Percentiles rank a stretch among this genome's conserved stretches.
Conservation (phyloP, 805 yeast species). For the Nakazawaea siamensis region DNA sequence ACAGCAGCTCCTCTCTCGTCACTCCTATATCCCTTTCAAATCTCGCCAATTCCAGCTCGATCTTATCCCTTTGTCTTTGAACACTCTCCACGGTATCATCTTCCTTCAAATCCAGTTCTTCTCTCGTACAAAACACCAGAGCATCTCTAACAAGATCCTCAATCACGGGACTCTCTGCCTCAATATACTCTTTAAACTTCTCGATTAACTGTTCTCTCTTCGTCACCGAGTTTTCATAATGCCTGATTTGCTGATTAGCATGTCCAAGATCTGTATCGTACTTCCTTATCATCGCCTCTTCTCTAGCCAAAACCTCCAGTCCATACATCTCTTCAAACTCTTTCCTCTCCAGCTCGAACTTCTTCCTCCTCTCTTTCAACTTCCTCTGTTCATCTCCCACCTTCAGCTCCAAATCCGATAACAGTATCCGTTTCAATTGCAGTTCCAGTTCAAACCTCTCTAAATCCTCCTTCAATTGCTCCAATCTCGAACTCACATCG, state of each 20-base stretch:
- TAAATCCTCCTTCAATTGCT: slow-evolving; percentile 23
- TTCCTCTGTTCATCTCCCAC: background rate
- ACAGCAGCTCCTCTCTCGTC: slow-evolving; percentile 45
- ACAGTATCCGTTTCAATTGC: slow-evolving; percentile 17
- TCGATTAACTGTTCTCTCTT: slow-evolving; percentile 20
- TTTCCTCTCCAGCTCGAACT: slow-evolving; percentile 12
- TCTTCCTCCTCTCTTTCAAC: slow-evolving; percentile 10
- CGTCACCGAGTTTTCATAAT: slow-evolving; percentile 13
- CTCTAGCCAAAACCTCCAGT: no score
- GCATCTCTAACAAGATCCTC: slow-evolving; percentile 22
- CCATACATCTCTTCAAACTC: no score
- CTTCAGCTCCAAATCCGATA: slow-evolving; percentile 7
- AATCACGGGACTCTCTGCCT: slow-evolving; percentile 11
- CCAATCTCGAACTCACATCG: slow-evolving; percentile 32
- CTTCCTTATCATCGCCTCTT: background rate
- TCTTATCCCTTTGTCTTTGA: slow-evolving; percentile 35
- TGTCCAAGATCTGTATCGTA: slow-evolving; percentile 14
- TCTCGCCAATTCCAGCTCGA: slow-evolving; percentile 37
- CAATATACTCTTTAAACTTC: slow-evolving; percentile 20
- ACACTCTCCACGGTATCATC: slow-evolving; percentile 39
- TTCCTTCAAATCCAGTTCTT: slow-evolving; percentile 31
- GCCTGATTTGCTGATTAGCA: slow-evolving; percentile 12
- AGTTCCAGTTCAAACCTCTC: slow-evolving; percentile 20
- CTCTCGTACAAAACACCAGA: slow-evolving; percentile 34
- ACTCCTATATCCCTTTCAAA: slow-evolving; percentile 49